Evolutionary conservation across 148 eudicot genomes (phyloP), one percentile per base, ranked within the genome.

Genomic region (Silene latifolia): DNA sequence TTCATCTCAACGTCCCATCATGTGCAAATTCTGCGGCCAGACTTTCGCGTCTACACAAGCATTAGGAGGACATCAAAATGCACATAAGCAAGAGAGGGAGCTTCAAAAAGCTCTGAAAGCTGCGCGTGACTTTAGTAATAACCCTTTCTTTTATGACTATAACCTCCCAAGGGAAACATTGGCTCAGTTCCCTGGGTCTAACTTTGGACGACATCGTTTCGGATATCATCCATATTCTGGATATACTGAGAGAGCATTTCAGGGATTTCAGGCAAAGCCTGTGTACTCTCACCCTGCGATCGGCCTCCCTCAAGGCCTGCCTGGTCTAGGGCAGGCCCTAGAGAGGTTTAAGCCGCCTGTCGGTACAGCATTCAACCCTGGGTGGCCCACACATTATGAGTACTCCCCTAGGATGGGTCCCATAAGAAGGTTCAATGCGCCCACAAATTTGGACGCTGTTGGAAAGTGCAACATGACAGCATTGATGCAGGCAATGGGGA

Each of bases 51-150:
- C 71, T 14, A 32, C 79, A 29, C 77, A 82, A 4, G 85, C 85
- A 8, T 76, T 82, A 15, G 85, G 85, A 8, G 85, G 85, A 9
- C 85, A 82, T 60, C 82, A 78, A 72, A 82, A 79, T 54, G 82
- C 74, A 39, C 85, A 82, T 74, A 82, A 62, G 61, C 61, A 58
- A 13, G 82, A 82, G 61, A 67, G 85, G 60, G 77, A 75, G 57
- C 35, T 75, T 24, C 75, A 70, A 56, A 72, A 47, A 18, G 78
- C 62, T 10, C 64, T 71, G 75, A 70, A 80, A 75, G 75, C 9
- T 1, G 78, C 72, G 6, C 70, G 64, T 2, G 67, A 53, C 9
- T 18, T 69, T 56, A 46, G 59, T 1, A 35, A 15, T 8, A 74
- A 17, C 27, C 74, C 75, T 23, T 42, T 74, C 42, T 7, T 63